Percentiles rank a stretch among this genome's conserved stretches.
phyloP scores from a whole-genome alignment of 306 rosid species.

The Alnus rubra region DNA sequence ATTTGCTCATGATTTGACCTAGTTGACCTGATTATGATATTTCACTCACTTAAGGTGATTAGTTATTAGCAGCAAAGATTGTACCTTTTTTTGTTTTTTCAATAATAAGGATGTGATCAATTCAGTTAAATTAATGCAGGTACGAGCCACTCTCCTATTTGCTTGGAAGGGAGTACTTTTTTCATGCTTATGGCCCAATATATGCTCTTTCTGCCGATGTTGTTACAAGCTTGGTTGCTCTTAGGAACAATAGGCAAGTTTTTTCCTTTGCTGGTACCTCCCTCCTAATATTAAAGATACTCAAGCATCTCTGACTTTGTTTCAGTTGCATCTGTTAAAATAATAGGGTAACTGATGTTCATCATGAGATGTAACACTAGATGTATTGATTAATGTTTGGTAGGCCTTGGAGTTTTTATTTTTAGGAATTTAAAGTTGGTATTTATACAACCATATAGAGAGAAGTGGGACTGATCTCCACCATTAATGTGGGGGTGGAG shows the following conservation, averaged over 20 bases:
- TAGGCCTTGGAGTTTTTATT: background rate
- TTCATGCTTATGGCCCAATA: slow-evolving; percentile 98
- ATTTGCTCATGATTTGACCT: no score
- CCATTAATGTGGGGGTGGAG: no score
- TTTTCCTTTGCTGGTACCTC: slow-evolving; percentile 5
- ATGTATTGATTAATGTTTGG: slow-evolving; percentile 6
- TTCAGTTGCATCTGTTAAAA: background rate
- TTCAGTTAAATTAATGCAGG: slow-evolving; percentile 50
- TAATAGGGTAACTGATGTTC: slow-evolving; percentile 16
- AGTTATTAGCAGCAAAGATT: background rate
- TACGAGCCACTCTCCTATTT: slow-evolving; percentile 73
- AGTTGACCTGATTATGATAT: no score
- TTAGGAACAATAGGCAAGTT: slow-evolving; percentile 78
- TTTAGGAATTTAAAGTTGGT: background rate
- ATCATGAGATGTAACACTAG: slow-evolving; percentile 11
- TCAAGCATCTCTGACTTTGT: background rate
- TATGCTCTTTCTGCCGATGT: slow-evolving; percentile 95
- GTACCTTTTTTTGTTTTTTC: background rate
- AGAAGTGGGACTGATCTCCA: background rate
- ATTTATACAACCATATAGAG: background rate
- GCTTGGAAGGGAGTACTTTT: slow-evolving; percentile 94
- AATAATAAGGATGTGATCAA: slow-evolving; percentile 8
- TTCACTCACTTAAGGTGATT: background rate
- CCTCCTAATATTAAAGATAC: background rate
- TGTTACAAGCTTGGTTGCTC: slow-evolving; percentile 89